phyloP scores from a whole-genome alignment of 192 early-diverging fungal species.

The Coemansia umbellata region DNA sequence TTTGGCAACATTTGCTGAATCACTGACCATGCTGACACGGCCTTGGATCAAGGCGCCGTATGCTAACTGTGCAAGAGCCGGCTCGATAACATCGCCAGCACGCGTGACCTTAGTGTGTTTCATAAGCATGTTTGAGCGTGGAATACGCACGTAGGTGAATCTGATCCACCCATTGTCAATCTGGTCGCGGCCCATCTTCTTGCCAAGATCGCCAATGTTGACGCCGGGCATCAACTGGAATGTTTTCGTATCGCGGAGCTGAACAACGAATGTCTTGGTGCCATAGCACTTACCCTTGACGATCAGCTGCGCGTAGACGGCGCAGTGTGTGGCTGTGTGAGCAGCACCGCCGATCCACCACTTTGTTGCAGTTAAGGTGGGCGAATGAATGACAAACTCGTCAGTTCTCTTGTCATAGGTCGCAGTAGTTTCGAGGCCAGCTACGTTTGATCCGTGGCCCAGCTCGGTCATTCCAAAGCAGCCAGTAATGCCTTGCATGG shows the following conservation, averaged over 20 bases:
- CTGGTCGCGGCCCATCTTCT: slow-evolving; percentile 90
- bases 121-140: slow-evolving; percentile 88
- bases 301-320: slow-evolving; percentile 80
- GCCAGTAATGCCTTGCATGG: slow-evolving; percentile 77
- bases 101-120: slow-evolving; percentile 87
- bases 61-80: slow-evolving; percentile 76
- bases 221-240: slow-evolving; percentile 78
- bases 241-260: slow-evolving; percentile 76
- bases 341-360: slow-evolving; percentile 98
- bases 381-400: slow-evolving; percentile 84
- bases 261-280: slow-evolving; percentile 86
- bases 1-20: slow-evolving; percentile 83
- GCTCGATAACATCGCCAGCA: slow-evolving; percentile 75
- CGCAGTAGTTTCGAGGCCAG: slow-evolving; percentile 90
- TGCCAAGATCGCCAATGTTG: slow-evolving; percentile 87
- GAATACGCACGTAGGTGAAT: slow-evolving; percentile 88
- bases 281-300: slow-evolving; percentile 80
- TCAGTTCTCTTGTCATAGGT: slow-evolving; percentile 79
- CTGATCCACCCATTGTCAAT: slow-evolving; percentile 93
- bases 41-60: slow-evolving; percentile 87
- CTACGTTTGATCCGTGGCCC: slow-evolving; percentile 87
- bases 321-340: slow-evolving; percentile 79
- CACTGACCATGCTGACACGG: slow-evolving; percentile 77
- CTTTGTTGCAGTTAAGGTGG: slow-evolving; percentile 77
- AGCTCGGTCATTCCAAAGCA: slow-evolving; percentile 95